Base-by-base conservation (phyloP, 2,329 filamentous ascomycete genomes). In the Claviceps humidiphila region DNA sequence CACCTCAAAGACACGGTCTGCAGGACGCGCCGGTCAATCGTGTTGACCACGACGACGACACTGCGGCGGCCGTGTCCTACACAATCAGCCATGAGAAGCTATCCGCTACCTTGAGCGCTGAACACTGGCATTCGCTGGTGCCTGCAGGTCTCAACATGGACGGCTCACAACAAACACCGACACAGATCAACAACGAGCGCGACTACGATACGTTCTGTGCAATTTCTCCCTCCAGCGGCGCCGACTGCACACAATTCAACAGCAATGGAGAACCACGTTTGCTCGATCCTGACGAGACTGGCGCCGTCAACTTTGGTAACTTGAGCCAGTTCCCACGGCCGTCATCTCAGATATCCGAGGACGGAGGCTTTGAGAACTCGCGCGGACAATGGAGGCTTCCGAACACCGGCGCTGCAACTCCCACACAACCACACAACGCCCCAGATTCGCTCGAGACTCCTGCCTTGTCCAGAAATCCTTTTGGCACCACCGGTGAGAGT, bases 111-210 rank as follows among this genome's bases (percentile, higher is more conserved):
- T 37, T 49, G 17, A 49, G 37, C n/a, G 40, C 37, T 39, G 49
- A 49, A 14, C 26, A 49, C 26, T 44, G 20, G 40, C 13, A 45
- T 30, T 4, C 13, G 17, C 14, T 41, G 34, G 34, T 20, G 39
- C 20, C 52, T 49, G 45, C 30, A 34, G 30, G 40, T 40, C 44
- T 5, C 38, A 55, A 65, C 50, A 75, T 71, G 66, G 68, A 74
- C 37, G 65, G 63, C n/a, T 76, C 74, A 11, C 72, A 75, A 42
- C 70, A 74, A 52, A 77, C 76, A 9, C 74, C 74, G 1, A 81
- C 78, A 1, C 78, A 81, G 62, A 67, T 71, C 53, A 81, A 81
- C 57, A 71, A 74, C 45, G 76, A 70, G 47, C 73, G 77, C 40
- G 78, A 78, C 63, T 81, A 81, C 57, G 72, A 73, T 65, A 70